Percentiles rank a stretch among this genome's conserved stretches.
Evolutionary conservation across 768 basidiomycete species (phyloP).

Genomic region (Infundibulicybe gibba): DNA sequence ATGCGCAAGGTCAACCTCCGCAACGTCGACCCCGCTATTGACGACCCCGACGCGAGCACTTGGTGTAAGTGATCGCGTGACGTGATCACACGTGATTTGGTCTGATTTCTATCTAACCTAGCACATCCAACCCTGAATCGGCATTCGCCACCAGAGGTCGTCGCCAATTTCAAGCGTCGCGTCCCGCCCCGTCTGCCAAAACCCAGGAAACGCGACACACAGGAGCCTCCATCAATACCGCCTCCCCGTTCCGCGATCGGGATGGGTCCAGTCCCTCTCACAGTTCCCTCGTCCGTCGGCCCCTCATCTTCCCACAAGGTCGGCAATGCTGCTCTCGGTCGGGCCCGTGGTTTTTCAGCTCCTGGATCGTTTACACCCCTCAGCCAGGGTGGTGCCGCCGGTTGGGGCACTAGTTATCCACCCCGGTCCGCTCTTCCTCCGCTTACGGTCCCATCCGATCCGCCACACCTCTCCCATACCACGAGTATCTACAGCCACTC

Average conservation of each 20-base stretch:
- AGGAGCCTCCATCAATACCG: slow-evolving; percentile 66
- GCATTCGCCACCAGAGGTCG: slow-evolving; percentile 85
- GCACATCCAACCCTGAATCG: slow-evolving; percentile 91
- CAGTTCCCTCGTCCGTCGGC: slow-evolving; percentile 49
- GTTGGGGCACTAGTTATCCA: slow-evolving; percentile 55
- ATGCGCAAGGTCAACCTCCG: slow-evolving; percentile 97
- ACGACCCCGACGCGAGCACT: slow-evolving; percentile 94
- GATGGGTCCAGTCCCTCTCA: slow-evolving; percentile 64
- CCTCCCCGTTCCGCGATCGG: slow-evolving; percentile 76
- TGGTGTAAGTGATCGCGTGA: slow-evolving; percentile 70
- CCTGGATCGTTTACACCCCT: slow-evolving; percentile 79
- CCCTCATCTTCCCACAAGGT: slow-evolving; percentile 33
- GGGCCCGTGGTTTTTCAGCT: slow-evolving; percentile 78
- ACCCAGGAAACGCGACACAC: slow-evolving; percentile 74
- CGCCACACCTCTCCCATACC: slow-evolving; percentile 55
- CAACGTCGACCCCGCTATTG: slow-evolving; percentile 92
- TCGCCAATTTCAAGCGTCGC: slow-evolving; percentile 92
- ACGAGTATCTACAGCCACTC: slow-evolving; percentile 54
- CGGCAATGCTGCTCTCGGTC: slow-evolving; percentile 39
- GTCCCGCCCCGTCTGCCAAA: slow-evolving; percentile 92
- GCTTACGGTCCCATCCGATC: slow-evolving; percentile 78
- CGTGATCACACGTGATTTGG: background rate
- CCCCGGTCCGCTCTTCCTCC: slow-evolving; percentile 70
- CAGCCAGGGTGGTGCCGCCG: slow-evolving; percentile 49
- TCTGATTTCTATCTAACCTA: slow-evolving; percentile 23